phyloP scores from a whole-genome alignment of 305 asterid genomes.

The Plantago lanceolata region DNA sequence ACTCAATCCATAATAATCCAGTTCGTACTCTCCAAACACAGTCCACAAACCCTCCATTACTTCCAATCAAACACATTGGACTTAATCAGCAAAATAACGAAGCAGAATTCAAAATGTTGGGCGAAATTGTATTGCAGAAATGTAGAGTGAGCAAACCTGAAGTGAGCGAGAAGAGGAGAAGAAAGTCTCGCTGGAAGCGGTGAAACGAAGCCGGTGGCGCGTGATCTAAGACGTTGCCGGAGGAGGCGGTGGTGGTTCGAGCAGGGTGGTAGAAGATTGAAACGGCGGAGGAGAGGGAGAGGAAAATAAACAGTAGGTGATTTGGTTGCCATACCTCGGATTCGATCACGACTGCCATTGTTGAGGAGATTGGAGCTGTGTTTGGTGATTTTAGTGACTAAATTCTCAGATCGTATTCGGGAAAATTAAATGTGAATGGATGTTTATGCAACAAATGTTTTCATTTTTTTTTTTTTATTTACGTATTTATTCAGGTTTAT shows the following conservation, averaged over 20 bases:
- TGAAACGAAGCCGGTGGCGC: constrained; percentile 44
- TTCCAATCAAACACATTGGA: constrained; percentile 21
- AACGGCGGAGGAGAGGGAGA: constrained; percentile 47
- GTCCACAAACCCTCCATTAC: constrained; percentile 69
- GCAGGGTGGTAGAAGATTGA: constrained; percentile 53
- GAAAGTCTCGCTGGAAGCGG: constrained; percentile 64
- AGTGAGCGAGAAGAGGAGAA: constrained; percentile 56
- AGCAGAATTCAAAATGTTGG: not conserved
- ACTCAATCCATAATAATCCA: constrained; percentile 50
- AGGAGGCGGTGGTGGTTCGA: constrained; percentile 31
- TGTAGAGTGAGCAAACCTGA: constrained; percentile 40
- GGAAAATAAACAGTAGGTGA: constrained; percentile 40
- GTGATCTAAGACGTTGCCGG: constrained; percentile 56
- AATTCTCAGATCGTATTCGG: not conserved
- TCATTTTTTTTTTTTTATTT: too few relatives aligned
- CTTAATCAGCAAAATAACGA: constrained; percentile 13
- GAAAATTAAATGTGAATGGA: not conserved
- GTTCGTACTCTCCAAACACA: constrained; percentile 77
- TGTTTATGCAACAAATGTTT: not conserved
- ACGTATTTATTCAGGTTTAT: too few relatives aligned
- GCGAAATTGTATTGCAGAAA: not conserved
- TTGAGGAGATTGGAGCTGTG: constrained; percentile 8
- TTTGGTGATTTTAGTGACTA: not conserved
- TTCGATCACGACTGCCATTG: constrained; percentile 78
- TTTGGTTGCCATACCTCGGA: constrained; percentile 74